Base-by-base conservation (phyloP, 306 rosid species). In the Cotoneaster glaucophyllus region DNA sequence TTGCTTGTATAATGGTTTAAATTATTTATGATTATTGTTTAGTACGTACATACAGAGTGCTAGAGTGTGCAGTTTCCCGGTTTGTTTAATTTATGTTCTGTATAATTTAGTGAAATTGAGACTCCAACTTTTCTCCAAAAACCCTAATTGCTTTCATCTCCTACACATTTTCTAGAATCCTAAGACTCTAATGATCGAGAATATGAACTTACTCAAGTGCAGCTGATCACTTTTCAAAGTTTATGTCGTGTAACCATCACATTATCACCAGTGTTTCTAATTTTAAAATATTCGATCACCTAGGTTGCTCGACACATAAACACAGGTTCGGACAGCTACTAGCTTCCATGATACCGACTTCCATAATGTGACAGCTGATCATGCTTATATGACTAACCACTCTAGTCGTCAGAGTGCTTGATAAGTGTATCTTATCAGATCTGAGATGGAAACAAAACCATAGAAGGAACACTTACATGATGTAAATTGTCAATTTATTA, bases 1-100 rank as follows among this genome's bases (percentile, higher is more conserved):
- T 64, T 52, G 64, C 69, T 71, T 78, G 83, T 82, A 70, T 62
- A 82, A 78, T 71, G 81, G 62, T 75, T 80, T 81, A 79, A 75
- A 77, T 83, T 54, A 31, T 53, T 6, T 63, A 41, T 61, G 77
- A 54, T 65, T 77, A 44, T 29, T 79, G 28, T 76, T 44, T 77
- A 45, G 73, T 56, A 73, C 45, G 68, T 24, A 41, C 41, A 67
- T 74, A 32, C 26, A 65, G 68, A 64, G 41, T 31, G 41, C 32
- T 59, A 11, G 57, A 61, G 73, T 53, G 63, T 79, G 45, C 64
- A 48, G 29, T 66, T 56, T 58, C 58, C 45, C 4, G 34, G 9
- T 59, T 37, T 67, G 69, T 68, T 26, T 44, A 4, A 72, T 59
- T 32, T 26, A 3, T 28, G 54, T 63, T n/a, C 32, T 67, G 13